phyloP scores from a whole-genome alignment of 805 yeast species.

The Candida silvicultrix region DNA sequence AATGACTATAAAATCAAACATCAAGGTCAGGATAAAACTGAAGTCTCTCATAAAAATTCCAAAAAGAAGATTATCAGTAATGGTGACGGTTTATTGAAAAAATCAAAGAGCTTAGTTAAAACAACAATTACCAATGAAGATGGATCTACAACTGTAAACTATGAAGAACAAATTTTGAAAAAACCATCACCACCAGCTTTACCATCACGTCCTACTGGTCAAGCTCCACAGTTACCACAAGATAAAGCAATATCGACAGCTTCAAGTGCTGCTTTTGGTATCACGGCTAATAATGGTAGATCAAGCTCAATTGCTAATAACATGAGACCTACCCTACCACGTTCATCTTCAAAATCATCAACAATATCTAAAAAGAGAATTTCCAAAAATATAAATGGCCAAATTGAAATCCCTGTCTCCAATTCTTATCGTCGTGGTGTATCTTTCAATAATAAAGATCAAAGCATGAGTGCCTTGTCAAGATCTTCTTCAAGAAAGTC shows the following conservation, averaged over 20 bases:
- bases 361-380: slow-evolving; percentile 10
- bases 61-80: slow-evolving; percentile 21
- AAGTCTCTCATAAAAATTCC: slow-evolving; percentile 11
- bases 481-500: slow-evolving; percentile 21
- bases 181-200: too few species aligned
- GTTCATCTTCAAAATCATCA: slow-evolving; percentile 8
- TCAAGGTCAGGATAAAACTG: slow-evolving; percentile 18
- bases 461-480: slow-evolving; percentile 10
- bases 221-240: slow-evolving; percentile 4
- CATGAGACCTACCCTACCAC: background rate
- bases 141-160: slow-evolving; percentile 19
- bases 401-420: slow-evolving; percentile 24
- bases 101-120: slow-evolving; percentile 34
- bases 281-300: background rate
- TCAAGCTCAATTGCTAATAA: background rate
- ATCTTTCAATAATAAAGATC: slow-evolving; percentile 21
- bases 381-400: slow-evolving; percentile 17
- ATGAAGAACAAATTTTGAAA: slow-evolving; percentile 8
- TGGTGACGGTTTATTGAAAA: slow-evolving; percentile 30
- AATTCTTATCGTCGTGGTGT: slow-evolving; percentile 25
- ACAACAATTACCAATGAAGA: slow-evolving; percentile 31
- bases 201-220: background rate
- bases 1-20: slow-evolving; percentile 71
- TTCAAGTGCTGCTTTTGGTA: background rate
- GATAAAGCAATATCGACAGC: slow-evolving; percentile 17